Percentiles rank a stretch among this genome's conserved stretches.
Conservation (phyloP, 2,329 filamentous ascomycete genomes). For the Ophiocordyceps sinensis region DNA sequence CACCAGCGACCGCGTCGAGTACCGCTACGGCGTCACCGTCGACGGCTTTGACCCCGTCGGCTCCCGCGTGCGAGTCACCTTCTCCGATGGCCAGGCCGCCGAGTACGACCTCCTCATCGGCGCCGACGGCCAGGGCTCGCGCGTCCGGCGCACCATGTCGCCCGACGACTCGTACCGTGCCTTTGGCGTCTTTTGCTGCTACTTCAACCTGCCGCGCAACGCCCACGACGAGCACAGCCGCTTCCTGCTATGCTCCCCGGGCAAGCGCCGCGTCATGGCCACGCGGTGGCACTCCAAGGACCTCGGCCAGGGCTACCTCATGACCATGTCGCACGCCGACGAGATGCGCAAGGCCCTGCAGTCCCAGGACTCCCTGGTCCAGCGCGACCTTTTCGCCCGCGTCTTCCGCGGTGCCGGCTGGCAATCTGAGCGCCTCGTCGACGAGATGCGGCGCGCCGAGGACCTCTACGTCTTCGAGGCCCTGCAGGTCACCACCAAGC, state of each 20-base stretch:
- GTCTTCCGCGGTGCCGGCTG: slow-evolving; percentile 31
- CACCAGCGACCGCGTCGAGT: slow-evolving; percentile 12
- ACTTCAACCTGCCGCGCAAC: slow-evolving; percentile 22
- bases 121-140: slow-evolving; percentile 30
- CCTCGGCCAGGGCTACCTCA: slow-evolving; percentile 8
- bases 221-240: slow-evolving; percentile 10
- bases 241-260: slow-evolving; percentile 14
- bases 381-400: slow-evolving; percentile 24
- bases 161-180: slow-evolving; percentile 13
- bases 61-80: slow-evolving; percentile 15
- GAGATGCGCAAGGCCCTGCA: slow-evolving; percentile 10
- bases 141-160: slow-evolving; percentile 9
- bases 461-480: slow-evolving; percentile 30
- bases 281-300: slow-evolving; percentile 8
- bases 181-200: slow-evolving; percentile 17
- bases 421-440: slow-evolving; percentile 22
- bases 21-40: slow-evolving; percentile 15
- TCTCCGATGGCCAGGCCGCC: slow-evolving; percentile 27
- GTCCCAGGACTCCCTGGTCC: slow-evolving; percentile 9
- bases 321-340: slow-evolving; percentile 15
- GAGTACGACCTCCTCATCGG: slow-evolving; percentile 38
- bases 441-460: slow-evolving; percentile 17
- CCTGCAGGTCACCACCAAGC: slow-evolving; percentile 24
- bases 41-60: slow-evolving; percentile 14
- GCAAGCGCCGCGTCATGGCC: slow-evolving; percentile 19